Conservation (phyloP, 352 stramenopile species). For the Phytophthora kernoviae region DNA sequence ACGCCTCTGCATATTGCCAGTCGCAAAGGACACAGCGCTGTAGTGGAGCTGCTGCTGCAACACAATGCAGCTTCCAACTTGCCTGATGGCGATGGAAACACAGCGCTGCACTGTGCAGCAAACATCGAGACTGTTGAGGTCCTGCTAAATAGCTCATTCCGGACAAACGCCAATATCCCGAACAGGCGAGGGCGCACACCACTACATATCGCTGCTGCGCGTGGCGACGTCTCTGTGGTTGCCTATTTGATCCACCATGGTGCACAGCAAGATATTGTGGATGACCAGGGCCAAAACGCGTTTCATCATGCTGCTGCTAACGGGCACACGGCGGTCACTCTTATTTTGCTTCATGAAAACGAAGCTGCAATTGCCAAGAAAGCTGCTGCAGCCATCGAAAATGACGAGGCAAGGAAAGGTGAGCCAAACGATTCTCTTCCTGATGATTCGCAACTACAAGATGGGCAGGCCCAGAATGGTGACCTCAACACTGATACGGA, state of each 20-base stretch:
- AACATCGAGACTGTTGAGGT: slow-evolving; percentile 74
- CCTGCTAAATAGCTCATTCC: slow-evolving; percentile 58
- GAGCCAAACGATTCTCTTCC: slow-evolving; percentile 2
- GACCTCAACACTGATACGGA: background rate
- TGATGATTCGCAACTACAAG: slow-evolving; percentile 14
- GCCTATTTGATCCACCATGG: slow-evolving; percentile 73
- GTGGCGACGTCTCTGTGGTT: slow-evolving; percentile 78
- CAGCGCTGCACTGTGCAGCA: slow-evolving; percentile 66
- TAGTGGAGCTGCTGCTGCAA: slow-evolving; percentile 69
- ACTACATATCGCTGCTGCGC: slow-evolving; percentile 71
- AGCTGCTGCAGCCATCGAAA: slow-evolving; percentile 6
- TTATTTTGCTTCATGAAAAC: slow-evolving; percentile 77
- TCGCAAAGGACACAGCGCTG: slow-evolving; percentile 61
- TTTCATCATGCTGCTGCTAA: slow-evolving; percentile 84
- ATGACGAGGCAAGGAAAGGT: slow-evolving; percentile 15
- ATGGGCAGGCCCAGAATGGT: slow-evolving; percentile 10
- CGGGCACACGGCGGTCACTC: slow-evolving; percentile 72
- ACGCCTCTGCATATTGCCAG: slow-evolving; percentile 83
- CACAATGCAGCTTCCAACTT: slow-evolving; percentile 77
- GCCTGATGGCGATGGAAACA: slow-evolving; percentile 83
- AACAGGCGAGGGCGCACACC: slow-evolving; percentile 75
- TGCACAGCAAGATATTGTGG: slow-evolving; percentile 72
- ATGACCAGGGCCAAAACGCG: slow-evolving; percentile 85
- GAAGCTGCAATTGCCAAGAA: slow-evolving; percentile 32
- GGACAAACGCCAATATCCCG: slow-evolving; percentile 83